A percentile compares a stretch with the other conserved stretches of the same genome.
phyloP scores from a whole-genome alignment of 179 eudicot genomes.

The Heliamphora pulchella region DNA sequence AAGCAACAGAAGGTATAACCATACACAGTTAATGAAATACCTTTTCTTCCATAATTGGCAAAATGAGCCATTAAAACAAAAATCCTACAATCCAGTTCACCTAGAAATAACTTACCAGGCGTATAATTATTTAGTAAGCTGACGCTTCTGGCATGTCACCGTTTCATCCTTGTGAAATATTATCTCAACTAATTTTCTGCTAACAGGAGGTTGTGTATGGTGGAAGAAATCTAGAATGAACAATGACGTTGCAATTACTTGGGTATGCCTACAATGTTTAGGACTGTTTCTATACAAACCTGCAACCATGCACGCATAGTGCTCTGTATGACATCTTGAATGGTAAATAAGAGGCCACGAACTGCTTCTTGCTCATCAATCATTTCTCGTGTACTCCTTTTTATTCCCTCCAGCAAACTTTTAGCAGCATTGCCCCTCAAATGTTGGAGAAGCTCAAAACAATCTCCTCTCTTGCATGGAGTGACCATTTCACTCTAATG shows the following conservation, averaged over 20 bases:
- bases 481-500: slow-evolving; percentile 95
- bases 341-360: slow-evolving; percentile 87
- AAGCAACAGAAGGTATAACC: not conserved
- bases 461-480: slow-evolving; percentile 96
- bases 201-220: too few relatives aligned
- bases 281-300: slow-evolving; percentile 33
- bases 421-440: slow-evolving; percentile 58
- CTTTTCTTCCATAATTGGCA: not conserved
- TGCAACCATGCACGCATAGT: slow-evolving; percentile 90
- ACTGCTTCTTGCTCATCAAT: slow-evolving; percentile 96
- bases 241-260: not conserved
- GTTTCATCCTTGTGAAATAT: not conserved
- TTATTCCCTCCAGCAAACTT: slow-evolving; percentile 53
- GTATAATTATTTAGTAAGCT: not conserved
- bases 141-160: not conserved
- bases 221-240: not conserved
- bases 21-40: not conserved
- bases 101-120: not conserved
- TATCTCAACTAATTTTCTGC: not conserved
- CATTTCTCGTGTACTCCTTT: slow-evolving; percentile 81
- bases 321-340: slow-evolving; percentile 98
- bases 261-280: not conserved
- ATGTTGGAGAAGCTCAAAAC: slow-evolving; percentile 89
- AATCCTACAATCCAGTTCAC: not conserved
- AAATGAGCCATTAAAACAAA: not conserved